Base-by-base conservation (phyloP, 768 basidiomycete genomes). In the Rhodotorula toruloides region DNA sequence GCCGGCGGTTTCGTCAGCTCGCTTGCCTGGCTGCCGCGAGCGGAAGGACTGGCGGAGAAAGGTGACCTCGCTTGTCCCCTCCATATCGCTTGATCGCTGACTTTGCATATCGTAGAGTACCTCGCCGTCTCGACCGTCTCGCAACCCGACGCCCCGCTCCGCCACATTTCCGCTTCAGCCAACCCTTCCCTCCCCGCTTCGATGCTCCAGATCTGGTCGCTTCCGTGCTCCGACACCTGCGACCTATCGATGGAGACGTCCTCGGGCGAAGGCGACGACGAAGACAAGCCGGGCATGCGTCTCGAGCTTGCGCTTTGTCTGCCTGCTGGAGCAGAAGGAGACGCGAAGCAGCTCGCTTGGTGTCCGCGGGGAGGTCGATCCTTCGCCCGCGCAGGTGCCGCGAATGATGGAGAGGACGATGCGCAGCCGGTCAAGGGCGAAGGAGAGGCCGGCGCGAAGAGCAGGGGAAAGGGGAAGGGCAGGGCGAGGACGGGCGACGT, bases 1-100 rank as follows among this genome's bases (percentile, higher is more conserved):
- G 87, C 89, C 0, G 96, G 96, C 11, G 88, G 87, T 5, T 88
- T 90, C 0, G 87, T 90, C n/a, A 90, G 88, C 86, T 90, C 86
- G 4, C 74, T 94, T 42, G 91, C 93, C 70, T 98, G 93, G 93
- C 92, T 91, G 76, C 94, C 96, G 6, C 84, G 86, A 31, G 82
- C 87, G 66, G 77, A 80, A 29, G 79, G 42, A 85, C 86, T 54
- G 14, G 37, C 12, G 16, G 31, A 29, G 88, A 88, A 72, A 71
- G 81, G 74, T 56, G 54, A 50, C 21, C 32, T 19, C 43, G 32
- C 34, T 14, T 22, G 42, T 46, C n/a, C 50, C 11, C 14, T 1
- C 27, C 21, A 39, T 19, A 8, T 14, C 31, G 13, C 34, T 16
- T 12, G n/a, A 13, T 19, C 46, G 49, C 42, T 46, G 11, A 22